Evolutionary conservation across 441 rosid genomes (phyloP).

Genomic region (Omphalea diandra): DNA sequence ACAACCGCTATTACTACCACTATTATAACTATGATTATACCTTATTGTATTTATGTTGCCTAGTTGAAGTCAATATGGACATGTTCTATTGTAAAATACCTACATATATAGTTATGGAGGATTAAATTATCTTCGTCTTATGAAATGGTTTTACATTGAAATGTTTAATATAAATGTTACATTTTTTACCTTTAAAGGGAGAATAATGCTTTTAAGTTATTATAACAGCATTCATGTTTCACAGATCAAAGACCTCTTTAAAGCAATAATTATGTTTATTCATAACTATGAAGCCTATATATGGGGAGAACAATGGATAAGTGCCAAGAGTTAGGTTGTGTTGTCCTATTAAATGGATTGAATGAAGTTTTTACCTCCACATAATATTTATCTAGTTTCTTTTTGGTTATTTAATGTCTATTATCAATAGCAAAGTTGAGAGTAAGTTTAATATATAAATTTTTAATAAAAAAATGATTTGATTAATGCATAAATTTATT

Average conservation of each 20-base stretch:
- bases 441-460: too few species aligned
- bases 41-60: neutral
- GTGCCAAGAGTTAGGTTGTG: constrained; percentile 95
- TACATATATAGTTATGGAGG: constrained; percentile 2
- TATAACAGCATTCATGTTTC: constrained; percentile 19
- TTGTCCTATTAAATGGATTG: neutral
- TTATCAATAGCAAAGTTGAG: neutral
- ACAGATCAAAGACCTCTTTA: constrained; percentile 87
- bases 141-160: neutral
- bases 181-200: constrained; percentile 9
- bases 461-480: too few species aligned
- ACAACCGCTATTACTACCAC: neutral
- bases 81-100: constrained; percentile 3
- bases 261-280: constrained; percentile 92
- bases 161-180: neutral
- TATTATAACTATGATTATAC: too few species aligned
- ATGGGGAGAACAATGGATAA: constrained; percentile 99
- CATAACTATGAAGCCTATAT: constrained; percentile 89
- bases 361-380: too few species aligned
- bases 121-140: neutral
- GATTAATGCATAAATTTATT: too few species aligned
- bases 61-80: neutral
- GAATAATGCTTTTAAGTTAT: constrained; percentile 3
- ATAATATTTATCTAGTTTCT: neutral
- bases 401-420: neutral